Conservation (phyloP, 495 filamentous ascomycete genomes). For the Tuber aestivum region DNA sequence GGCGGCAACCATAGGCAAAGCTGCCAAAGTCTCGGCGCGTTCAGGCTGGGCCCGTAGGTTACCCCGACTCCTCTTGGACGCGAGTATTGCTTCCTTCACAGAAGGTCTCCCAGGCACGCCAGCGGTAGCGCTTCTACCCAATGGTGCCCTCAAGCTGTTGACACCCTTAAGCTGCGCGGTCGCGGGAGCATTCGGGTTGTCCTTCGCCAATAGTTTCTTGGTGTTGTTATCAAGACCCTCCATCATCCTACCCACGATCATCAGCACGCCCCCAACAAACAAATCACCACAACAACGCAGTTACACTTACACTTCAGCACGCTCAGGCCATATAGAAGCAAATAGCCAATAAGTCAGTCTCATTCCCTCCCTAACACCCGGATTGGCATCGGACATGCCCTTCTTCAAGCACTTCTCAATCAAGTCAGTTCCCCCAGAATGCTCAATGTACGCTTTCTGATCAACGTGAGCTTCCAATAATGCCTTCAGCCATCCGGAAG, state of each 20-base stretch:
- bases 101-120: constrained; percentile 50
- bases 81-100: constrained; percentile 74
- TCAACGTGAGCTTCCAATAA: constrained; percentile 69
- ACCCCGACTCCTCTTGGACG: constrained; percentile 63
- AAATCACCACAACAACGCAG: not conserved
- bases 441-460: constrained; percentile 75
- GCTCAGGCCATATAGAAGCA: constrained; percentile 65
- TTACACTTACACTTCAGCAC: constrained; percentile 60
- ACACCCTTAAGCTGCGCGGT: constrained; percentile 50
- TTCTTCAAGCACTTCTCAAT: constrained; percentile 85
- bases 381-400: constrained; percentile 78
- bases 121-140: constrained; percentile 50
- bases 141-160: constrained; percentile 50
- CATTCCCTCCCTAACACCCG: constrained; percentile 75
- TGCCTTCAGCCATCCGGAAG: constrained; percentile 75
- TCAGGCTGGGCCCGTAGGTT: constrained; percentile 62
- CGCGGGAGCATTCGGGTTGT: constrained; percentile 66
- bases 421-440: constrained; percentile 69
- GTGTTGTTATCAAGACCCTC: constrained; percentile 66
- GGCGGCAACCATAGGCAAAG: constrained; percentile 40
- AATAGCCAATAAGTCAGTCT: constrained; percentile 81
- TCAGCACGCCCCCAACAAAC: constrained; percentile 19
- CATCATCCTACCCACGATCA: constrained; percentile 57
- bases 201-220: constrained; percentile 66
- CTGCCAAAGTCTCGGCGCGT: constrained; percentile 45